Evolutionary conservation across 2,329 filamentous ascomycete genomes (phyloP).

Genomic region (Diaporthe amygdali): DNA sequence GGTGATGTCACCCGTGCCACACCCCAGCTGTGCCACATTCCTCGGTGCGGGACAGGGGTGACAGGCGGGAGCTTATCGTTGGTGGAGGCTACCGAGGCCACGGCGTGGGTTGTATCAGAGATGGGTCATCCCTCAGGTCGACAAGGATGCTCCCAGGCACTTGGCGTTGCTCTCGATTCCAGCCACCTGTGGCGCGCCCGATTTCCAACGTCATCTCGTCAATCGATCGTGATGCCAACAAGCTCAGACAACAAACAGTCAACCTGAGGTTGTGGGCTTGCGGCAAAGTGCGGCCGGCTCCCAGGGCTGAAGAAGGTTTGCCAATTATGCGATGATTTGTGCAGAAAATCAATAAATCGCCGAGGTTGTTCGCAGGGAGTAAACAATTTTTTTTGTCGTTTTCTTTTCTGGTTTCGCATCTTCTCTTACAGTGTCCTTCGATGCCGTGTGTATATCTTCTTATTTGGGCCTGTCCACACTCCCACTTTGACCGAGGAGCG

Average conservation of each 20-base stretch:
- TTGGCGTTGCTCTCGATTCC: background rate
- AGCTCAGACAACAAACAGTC: background rate
- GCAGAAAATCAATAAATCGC: no score
- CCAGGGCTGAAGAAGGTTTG: no score
- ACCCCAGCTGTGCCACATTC: slow-evolving; percentile 4
- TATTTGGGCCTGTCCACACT: background rate
- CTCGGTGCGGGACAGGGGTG: background rate
- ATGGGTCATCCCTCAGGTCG: background rate
- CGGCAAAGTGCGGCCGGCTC: no score
- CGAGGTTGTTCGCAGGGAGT: no score
- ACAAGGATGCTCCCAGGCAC: background rate
- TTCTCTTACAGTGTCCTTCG: background rate
- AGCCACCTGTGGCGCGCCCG: slow-evolving; percentile 1
- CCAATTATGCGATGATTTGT: no score
- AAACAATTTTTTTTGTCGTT: background rate
- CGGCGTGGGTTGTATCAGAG: background rate
- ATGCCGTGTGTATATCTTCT: background rate
- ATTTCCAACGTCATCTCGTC: slow-evolving; percentile 5
- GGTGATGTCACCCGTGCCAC: slow-evolving; percentile 20
- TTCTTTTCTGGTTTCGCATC: background rate
- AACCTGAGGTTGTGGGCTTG: background rate
- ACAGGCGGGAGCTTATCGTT: background rate
- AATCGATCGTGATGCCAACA: background rate
- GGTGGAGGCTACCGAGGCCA: background rate
- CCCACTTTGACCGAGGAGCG: background rate